Evolutionary conservation across 1,139 yeast species (phyloP).

Genomic region (Saccharomycopsis phalli): DNA sequence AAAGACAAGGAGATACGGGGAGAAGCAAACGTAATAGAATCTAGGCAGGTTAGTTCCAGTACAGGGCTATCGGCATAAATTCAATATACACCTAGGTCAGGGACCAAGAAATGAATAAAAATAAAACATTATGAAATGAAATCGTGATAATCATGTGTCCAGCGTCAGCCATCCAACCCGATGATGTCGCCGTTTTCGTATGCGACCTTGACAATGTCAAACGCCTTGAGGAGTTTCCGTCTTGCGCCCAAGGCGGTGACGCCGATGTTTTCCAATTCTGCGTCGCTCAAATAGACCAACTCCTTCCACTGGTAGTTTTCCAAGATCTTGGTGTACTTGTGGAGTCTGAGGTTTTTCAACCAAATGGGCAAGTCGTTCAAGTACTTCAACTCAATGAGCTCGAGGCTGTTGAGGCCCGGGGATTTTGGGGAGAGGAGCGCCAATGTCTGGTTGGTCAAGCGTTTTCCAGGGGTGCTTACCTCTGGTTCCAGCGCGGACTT

Average conservation of each 20-base stretch:
- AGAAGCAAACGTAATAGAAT: too few relatives aligned
- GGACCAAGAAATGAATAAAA: too few relatives aligned
- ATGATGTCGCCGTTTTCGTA: constrained; percentile 27
- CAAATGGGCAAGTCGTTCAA: constrained; percentile 82
- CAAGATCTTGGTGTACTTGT: constrained; percentile 84
- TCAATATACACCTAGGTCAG: too few relatives aligned
- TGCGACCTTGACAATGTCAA: constrained; percentile 61
- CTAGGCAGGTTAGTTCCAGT: too few relatives aligned
- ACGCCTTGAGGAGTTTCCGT: constrained; percentile 83
- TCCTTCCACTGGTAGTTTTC: constrained; percentile 73
- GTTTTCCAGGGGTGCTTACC: constrained; percentile 15
- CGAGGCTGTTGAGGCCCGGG: constrained; percentile 50
- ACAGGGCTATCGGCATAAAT: too few relatives aligned
- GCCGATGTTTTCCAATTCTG: constrained; percentile 64
- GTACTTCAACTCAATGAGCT: constrained; percentile 54
- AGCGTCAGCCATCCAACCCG: constrained; percentile 14
- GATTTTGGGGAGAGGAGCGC: constrained; percentile 27
- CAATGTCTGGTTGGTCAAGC: constrained; percentile 8
- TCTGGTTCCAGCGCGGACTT: constrained; percentile 12
- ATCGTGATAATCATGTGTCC: too few relatives aligned
- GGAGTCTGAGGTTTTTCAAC: constrained; percentile 82
- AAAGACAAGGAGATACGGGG: too few relatives aligned
- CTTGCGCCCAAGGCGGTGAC: constrained; percentile 94
- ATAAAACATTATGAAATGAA: too few relatives aligned
- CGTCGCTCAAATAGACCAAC: constrained; percentile 62